Evolutionary conservation across 176 grass and related monocot species (phyloP), one percentile per base, ranked within the genome.

Genomic region (Alloteropsis semialata): DNA sequence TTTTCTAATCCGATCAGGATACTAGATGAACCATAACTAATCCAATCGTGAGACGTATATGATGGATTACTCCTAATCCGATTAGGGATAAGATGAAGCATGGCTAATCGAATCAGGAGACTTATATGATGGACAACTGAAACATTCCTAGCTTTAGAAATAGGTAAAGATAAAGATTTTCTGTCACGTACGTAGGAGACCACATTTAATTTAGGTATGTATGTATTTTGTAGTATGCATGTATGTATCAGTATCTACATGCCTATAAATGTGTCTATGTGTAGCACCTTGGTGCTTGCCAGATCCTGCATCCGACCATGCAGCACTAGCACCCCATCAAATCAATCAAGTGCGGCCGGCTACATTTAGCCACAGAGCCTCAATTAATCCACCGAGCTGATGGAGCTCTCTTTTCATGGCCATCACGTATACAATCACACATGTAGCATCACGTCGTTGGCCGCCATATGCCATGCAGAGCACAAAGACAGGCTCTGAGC

Each of bases 401-500:
- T n/a, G n/a, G n/a, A n/a, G 36, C 0, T 11, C 21, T 10, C 22
- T 8, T 30, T 34, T 54, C 30, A 37, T 37, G 54, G 49, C 19
- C 27, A 16, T 25, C 54, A 4, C 22, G 6, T 55, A 39, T 29
- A 6, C 17, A 51, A 1, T 14, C 41, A 57, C 29, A 49, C 24
- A 58, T n/a, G 49, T 84, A 68, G 63, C 38, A 65, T 77, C 63
- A 46, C 21, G 63, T 85, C 45, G 71, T 28, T 77, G 28, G 21
- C 14, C 82, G 22, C 21, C 82, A 70, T 61, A 51, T n/a, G n/a
- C n/a, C 79, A 69, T 46, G 56, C 58, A 29, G 38, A 1, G 63
- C 73, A 76, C 15, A 38, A 53, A 45, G 30, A 85, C 55, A 60
- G 42, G 13, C 41, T 51, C 65, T 77, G 62, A 39, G 41, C 42